A percentile compares a stretch with the other conserved stretches of the same genome.
These are phyloP conservation scores for Proliferodiscus dingleyae DNA, from an alignment of 2,329 filamentous ascomycete genomes.

Conservation along the genomic window DNA sequence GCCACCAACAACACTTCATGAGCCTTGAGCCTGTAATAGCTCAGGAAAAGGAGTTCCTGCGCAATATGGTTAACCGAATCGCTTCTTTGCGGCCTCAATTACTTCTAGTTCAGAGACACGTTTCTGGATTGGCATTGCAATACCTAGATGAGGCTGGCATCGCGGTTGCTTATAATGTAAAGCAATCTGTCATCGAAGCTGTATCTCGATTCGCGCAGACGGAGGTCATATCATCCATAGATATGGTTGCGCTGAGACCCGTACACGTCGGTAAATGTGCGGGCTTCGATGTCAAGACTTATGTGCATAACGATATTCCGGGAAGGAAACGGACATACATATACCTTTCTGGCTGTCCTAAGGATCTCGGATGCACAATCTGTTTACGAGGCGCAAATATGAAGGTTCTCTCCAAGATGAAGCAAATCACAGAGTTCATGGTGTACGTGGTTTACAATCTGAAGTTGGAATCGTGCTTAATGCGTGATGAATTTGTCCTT, in stretches of 20 bases:
- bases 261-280: constrained; percentile 75
- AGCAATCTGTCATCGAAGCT: constrained; percentile 89
- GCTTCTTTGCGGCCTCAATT: constrained; percentile 79
- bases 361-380: constrained; percentile 90
- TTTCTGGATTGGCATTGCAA: constrained; percentile 85
- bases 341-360: constrained; percentile 84
- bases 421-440: constrained; percentile 97
- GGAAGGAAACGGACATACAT: constrained; percentile 91
- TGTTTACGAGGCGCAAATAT: constrained; percentile 78
- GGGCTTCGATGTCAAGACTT: constrained; percentile 94
- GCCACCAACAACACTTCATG: constrained; percentile 94
- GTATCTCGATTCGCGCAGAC: constrained; percentile 90
- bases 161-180: constrained; percentile 93
- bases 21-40: constrained; percentile 94
- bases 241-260: constrained; percentile 75
- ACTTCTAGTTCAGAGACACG: constrained; percentile 85
- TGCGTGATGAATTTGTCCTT: constrained; percentile 87
- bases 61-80: constrained; percentile 88
- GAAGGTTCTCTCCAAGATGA: constrained; percentile 69
- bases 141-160: constrained; percentile 85
- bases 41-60: constrained; percentile 89
- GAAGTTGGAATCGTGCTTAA: constrained; percentile 88
- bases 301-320: constrained; percentile 69
- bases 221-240: constrained; percentile 87
- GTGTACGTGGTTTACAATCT: constrained; percentile 98